Base-by-base conservation (phyloP, 345 rosid genomes). In the Turnera subulata region DNA sequence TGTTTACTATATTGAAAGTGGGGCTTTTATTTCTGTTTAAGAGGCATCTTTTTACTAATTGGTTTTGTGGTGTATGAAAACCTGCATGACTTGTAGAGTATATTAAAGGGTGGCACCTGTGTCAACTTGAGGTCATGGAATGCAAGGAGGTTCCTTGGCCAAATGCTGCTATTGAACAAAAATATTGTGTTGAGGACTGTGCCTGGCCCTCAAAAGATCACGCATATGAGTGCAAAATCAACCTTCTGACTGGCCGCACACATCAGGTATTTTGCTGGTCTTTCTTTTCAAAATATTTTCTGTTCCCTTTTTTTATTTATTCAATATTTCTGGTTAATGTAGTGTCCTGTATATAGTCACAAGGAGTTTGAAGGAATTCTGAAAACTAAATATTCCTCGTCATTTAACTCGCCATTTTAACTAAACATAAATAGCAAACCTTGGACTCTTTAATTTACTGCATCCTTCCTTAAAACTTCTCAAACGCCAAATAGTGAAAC, bases 191-290 rank as follows among this genome's bases (percentile, higher is more conserved):
- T 55, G 88, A 80, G 61, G 85, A 79, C 62, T 82, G 65, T 24
- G 87, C 88, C 38, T 91, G 92, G 96, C 69, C 79, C 24, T 61
- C 68, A 40, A 81, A 65, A 64, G 83, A 88, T 62, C 62, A 50
- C 65, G 92, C 96, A 45, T 91, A 78, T 14, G 98, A 88, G 79
- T 86, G 91, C 65, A 84, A 75, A 75, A 84, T 91, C 63, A 91
- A 86, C 74, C 95, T 91, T 54, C 29, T 91, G 73, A 91, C 98
- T 64, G 98, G 98, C 26, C 82, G 81, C n/a, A 91, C 98, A 57
- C 96, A 88, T 73, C 98, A 91, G 96, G 96, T 88, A 29, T 29
- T 29, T 4, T 29, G 35, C 35, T 29, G 35, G 4, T 29, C 35
- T 8, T 29, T 8, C 8, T 8, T 3, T 29, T 29, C 35, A 29